Percentiles rank a stretch among this genome's conserved stretches.
Evolutionary conservation across 2,329 filamentous ascomycete species (phyloP).

Genomic region (Calonectria montana): DNA sequence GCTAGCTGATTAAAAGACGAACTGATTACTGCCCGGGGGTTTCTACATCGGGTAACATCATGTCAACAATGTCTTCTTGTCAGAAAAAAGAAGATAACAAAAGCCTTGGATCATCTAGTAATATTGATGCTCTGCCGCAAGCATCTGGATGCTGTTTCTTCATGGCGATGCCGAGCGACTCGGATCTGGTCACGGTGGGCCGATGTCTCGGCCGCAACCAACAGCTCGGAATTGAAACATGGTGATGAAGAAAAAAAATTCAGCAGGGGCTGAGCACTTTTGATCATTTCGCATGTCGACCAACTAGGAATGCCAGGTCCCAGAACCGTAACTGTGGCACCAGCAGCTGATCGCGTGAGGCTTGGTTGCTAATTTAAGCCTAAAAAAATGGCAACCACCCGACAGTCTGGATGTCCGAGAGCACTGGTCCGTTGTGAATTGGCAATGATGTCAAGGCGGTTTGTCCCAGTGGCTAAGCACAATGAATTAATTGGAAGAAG

Average conservation of each 20-base stretch:
- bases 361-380: neutral
- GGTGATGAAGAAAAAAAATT: neutral
- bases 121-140: neutral
- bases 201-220: neutral
- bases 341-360: neutral
- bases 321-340: neutral
- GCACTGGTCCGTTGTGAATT: neutral
- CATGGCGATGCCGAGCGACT: neutral
- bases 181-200: neutral
- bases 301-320: neutral
- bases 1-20: slow-evolving; percentile 1
- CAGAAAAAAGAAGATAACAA: neutral
- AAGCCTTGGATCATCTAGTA: neutral
- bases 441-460: neutral
- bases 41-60: neutral
- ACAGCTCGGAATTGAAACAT: neutral
- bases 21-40: neutral
- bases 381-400: neutral
- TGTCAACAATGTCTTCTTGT: neutral
- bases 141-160: neutral
- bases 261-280: neutral
- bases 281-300: neutral
- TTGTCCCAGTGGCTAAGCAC: neutral
- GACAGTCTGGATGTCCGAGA: neutral
- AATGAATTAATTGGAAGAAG: neutral